These are phyloP conservation scores for Prunus mume DNA, from an alignment of 306 rosid species.

Conservation along the genomic window DNA sequence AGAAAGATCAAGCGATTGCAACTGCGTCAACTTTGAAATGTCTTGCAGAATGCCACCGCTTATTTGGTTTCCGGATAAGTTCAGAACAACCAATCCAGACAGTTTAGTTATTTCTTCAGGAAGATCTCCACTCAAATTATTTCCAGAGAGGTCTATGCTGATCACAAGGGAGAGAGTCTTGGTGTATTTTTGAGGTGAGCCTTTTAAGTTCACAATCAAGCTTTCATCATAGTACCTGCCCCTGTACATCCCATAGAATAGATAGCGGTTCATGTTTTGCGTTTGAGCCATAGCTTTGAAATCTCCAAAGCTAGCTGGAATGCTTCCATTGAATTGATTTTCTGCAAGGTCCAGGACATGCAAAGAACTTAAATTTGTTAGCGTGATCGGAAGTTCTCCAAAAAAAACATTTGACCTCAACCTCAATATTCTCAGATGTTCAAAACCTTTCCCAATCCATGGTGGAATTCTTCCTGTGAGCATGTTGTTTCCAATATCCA, in stretches of 20 bases:
- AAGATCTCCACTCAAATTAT: slow-evolving; percentile 35
- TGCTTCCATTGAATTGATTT: slow-evolving; percentile 33
- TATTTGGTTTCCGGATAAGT: slow-evolving; percentile 41
- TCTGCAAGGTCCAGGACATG: slow-evolving; percentile 47
- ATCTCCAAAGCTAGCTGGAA: slow-evolving; percentile 35
- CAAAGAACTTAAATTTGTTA: slow-evolving; percentile 37
- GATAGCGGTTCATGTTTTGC: not conserved
- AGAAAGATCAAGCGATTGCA: slow-evolving; percentile 48
- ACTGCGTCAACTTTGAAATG: slow-evolving; percentile 33
- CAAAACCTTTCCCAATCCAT: slow-evolving; percentile 35
- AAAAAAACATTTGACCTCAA: slow-evolving; percentile 45
- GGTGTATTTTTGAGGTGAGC: not conserved
- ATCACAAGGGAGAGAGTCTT: slow-evolving; percentile 42
- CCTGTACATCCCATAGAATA: not conserved
- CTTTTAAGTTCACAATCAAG: slow-evolving; percentile 24
- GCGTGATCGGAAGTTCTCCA: slow-evolving; percentile 21
- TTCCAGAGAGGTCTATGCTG: slow-evolving; percentile 47
- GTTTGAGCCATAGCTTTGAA: slow-evolving; percentile 23
- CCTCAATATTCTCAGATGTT: slow-evolving; percentile 24
- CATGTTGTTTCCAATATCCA: slow-evolving; percentile 38
- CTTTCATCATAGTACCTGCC: slow-evolving; percentile 21
- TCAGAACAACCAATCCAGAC: slow-evolving; percentile 34
- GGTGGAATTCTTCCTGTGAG: slow-evolving; percentile 31
- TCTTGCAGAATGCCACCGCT: slow-evolving; percentile 30
- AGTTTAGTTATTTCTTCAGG: slow-evolving; percentile 38